These are phyloP conservation scores for Hypocrella siamensis DNA, from an alignment of 2,329 filamentous ascomycete genomes.

Conservation along the genomic window DNA sequence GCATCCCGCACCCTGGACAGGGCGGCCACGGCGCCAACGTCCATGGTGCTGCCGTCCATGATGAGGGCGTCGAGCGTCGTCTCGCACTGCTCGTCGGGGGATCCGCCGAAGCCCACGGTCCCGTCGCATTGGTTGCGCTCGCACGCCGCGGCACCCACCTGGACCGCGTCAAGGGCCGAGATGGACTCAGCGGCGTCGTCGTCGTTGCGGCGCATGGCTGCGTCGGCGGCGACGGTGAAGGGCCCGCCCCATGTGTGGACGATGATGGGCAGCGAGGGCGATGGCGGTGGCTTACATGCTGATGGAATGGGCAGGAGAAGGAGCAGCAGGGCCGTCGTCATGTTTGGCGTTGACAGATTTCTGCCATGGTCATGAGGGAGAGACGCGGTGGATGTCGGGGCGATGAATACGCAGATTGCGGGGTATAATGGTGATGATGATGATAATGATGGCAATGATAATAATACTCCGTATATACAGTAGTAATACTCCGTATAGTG, in stretches of 20 bases:
- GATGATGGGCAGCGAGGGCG: constrained; percentile 28
- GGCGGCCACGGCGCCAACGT: constrained; percentile 35
- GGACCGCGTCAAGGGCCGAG: constrained; percentile 33
- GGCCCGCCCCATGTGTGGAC: constrained; percentile 40
- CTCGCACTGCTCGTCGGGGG: constrained; percentile 38
- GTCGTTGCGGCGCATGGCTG: constrained; percentile 22
- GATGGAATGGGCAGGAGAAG: background rate
- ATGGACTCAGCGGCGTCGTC: no score
- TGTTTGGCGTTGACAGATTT: no score
- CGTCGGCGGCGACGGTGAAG: constrained; percentile 35
- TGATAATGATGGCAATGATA: no score
- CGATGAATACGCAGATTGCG: no score
- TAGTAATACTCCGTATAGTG: no score
- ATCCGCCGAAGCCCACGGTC: constrained; percentile 38
- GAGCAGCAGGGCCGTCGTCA: background rate
- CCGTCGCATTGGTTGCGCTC: constrained; percentile 36
- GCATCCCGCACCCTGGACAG: constrained; percentile 32
- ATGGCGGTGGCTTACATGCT: background rate
- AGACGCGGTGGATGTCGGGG: no score
- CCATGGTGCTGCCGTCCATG: constrained; percentile 39
- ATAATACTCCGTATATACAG: no score
- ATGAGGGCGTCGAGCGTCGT: constrained; percentile 44
- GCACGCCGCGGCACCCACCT: constrained; percentile 34
- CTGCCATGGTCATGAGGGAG: no score
- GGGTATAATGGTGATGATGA: no score